Base-by-base conservation (phyloP, 179 eudicot genomes). In the Camellia oleifera region DNA sequence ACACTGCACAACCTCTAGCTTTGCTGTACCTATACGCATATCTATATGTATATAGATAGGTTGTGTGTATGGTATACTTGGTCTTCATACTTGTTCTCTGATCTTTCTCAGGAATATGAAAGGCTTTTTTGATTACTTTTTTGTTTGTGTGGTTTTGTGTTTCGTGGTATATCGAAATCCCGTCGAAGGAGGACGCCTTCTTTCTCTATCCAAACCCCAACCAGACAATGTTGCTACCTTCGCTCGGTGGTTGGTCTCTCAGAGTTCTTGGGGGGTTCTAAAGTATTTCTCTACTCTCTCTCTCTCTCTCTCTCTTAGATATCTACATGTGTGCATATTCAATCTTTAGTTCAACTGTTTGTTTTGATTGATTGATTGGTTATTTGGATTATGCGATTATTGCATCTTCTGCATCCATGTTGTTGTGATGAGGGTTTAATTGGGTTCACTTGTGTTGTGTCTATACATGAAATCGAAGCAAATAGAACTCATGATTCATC, bases 201-300 rank as follows among this genome's bases (percentile, higher is more conserved):
- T 88, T 46, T 72, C 88, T 62, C 76, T 83, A 32, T 75, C 84
- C 64, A 85, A 80, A 71, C 92, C 92, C 44, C 65, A 78, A 56
- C 84, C 83, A 9, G 81, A 82, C 20, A 84, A 85, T 73, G 86
- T 86, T 15, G 88, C 83, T 54, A 73, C 84, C 56, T 90, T 87
- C 74, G 93, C 93, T 72, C 91, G 91, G 13, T 90, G 93, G 93
- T 81, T 90, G 79, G 88, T 88, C 12, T 87, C 90, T 68, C 89
- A 75, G 7, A 90, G 81, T 44, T 88, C 93, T 1, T 90, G 93
- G 93, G 93, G 91, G 2, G 91, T 88, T 13, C 90, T 90, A 65
- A 87, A 84, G 93, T 90, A 87, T 44, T 5, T 5, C 20, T 54
- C 78, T 45, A 26, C 45, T 40, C 79, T 65, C 26, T 74, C 61